Conservation (phyloP, 768 basidiomycete genomes). For the Podaxis sp. region DNA sequence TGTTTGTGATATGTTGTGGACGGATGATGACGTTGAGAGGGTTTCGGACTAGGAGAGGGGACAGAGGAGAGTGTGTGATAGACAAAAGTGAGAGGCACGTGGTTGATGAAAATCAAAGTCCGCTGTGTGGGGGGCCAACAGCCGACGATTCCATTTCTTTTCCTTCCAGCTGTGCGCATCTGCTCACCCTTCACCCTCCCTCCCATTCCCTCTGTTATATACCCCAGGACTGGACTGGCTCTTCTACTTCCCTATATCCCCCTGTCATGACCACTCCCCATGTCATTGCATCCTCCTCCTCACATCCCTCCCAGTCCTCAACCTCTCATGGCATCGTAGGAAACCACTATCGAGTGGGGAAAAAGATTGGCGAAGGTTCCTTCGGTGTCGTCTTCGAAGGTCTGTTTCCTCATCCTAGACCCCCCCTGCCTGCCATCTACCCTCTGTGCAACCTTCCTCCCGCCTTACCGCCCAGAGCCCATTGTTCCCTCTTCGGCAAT, state of each 20-base stretch:
- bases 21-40: neutral
- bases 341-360: constrained; percentile 83
- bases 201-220: constrained; percentile 13
- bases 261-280: constrained; percentile 72
- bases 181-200: constrained; percentile 15
- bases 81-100: neutral
- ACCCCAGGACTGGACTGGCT: constrained; percentile 20
- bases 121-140: constrained; percentile 15
- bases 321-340: constrained; percentile 75
- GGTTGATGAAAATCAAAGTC: constrained; percentile 19
- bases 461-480: neutral
- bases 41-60: neutral
- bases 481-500: neutral
- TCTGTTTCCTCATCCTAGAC: constrained; percentile 28
- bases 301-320: constrained; percentile 60
- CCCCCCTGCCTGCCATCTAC: neutral
- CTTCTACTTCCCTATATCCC: constrained; percentile 9
- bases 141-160: constrained; percentile 24
- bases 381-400: constrained; percentile 98
- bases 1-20: neutral
- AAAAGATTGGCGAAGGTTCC: constrained; percentile 99
- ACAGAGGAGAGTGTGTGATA: neutral
- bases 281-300: constrained; percentile 72
- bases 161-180: constrained; percentile 19
- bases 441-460: neutral